A percentile compares a stretch with the other conserved stretches of the same genome.
These are phyloP conservation scores for Metschnikowia peoriensis DNA, from an alignment of 805 yeast genomes.

Conservation along the genomic window DNA sequence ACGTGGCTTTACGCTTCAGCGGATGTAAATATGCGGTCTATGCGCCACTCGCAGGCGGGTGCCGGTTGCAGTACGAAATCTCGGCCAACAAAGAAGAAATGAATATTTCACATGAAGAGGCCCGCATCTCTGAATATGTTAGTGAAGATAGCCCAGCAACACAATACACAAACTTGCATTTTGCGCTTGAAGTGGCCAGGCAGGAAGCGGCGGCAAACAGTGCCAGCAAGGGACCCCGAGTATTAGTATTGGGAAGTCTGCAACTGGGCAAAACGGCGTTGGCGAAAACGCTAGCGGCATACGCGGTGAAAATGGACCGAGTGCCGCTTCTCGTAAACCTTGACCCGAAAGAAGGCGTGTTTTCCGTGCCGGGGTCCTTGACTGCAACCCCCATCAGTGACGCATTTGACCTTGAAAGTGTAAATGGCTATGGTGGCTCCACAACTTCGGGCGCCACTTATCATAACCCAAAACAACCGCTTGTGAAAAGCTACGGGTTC, in stretches of 20 bases:
- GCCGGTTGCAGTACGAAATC: constrained; percentile 49
- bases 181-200: constrained; percentile 62
- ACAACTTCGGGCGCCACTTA: constrained; percentile 70
- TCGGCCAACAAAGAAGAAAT: constrained; percentile 25
- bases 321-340: constrained; percentile 74
- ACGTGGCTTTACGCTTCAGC: constrained; percentile 45
- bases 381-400: constrained; percentile 84
- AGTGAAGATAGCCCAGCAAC: constrained; percentile 71
- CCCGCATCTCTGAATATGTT: constrained; percentile 54
- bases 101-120: constrained; percentile 30
- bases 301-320: constrained; percentile 69
- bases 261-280: constrained; percentile 79
- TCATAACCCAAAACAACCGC: constrained; percentile 84
- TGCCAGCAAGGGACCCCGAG: constrained; percentile 50
- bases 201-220: constrained; percentile 29
- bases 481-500: constrained; percentile 78
- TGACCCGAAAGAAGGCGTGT: constrained; percentile 71
- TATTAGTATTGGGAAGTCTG: constrained; percentile 69
- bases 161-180: constrained; percentile 64
- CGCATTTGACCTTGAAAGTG: constrained; percentile 67
- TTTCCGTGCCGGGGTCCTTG: constrained; percentile 77
- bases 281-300: constrained; percentile 65
- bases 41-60: constrained; percentile 57
- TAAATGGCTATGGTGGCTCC: constrained; percentile 72
- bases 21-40: constrained; percentile 40